Evolutionary conservation across 805 yeast genomes (phyloP).

Genomic region (Zygosaccharomyces pseudorouxii): DNA sequence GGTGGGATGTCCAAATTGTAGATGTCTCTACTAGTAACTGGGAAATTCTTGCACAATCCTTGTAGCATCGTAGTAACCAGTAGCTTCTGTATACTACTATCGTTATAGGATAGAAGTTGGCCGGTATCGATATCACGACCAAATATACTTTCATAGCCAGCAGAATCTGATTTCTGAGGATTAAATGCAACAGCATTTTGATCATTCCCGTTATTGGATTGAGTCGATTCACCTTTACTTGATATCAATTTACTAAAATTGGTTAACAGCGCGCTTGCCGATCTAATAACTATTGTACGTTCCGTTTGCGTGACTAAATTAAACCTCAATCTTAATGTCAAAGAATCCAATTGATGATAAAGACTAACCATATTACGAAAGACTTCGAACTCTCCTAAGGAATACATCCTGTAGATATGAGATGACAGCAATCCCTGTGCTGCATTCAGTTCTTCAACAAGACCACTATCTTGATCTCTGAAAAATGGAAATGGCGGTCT

Average conservation of each 20-base stretch:
- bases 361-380: constrained; percentile 51
- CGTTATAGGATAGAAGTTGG: constrained; percentile 43
- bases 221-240: constrained; percentile 25
- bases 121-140: constrained; percentile 61
- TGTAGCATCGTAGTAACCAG: constrained; percentile 65
- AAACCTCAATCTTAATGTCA: constrained; percentile 49
- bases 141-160: constrained; percentile 64
- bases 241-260: constrained; percentile 59
- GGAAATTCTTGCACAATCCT: constrained; percentile 71
- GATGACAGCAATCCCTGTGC: constrained; percentile 54
- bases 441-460: constrained; percentile 54
- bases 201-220: constrained; percentile 37
- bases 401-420: constrained; percentile 64
- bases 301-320: constrained; percentile 54
- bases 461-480: constrained; percentile 40
- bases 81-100: constrained; percentile 50
- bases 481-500: constrained; percentile 56
- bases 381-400: constrained; percentile 63
- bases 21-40: constrained; percentile 39
- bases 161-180: constrained; percentile 39
- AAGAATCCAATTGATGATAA: constrained; percentile 54
- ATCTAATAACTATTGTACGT: constrained; percentile 42
- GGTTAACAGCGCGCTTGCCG: constrained; percentile 48
- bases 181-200: constrained; percentile 16
- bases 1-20: constrained; percentile 43